Conservation (phyloP, 345 rosid genomes). For the Eucalyptus tenuipes region DNA sequence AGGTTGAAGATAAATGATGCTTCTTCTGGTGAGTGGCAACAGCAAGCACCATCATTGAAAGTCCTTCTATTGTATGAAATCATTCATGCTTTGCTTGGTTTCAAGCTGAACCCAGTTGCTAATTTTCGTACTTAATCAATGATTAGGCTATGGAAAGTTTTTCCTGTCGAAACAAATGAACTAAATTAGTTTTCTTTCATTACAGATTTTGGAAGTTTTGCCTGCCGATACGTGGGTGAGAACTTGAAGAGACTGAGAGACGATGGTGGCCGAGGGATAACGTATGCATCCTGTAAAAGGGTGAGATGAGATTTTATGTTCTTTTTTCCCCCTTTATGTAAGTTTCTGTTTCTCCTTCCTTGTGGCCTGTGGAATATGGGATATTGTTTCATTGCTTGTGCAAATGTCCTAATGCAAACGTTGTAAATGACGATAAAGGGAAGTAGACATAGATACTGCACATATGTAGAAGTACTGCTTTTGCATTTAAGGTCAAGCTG, state of each 20-base stretch:
- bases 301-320: slow-evolving; percentile 9
- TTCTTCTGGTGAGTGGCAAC: slow-evolving; percentile 3
- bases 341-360: neutral
- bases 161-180: neutral
- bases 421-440: neutral
- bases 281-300: slow-evolving; percentile 27
- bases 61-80: neutral
- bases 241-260: slow-evolving; percentile 35
- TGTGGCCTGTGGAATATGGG: neutral
- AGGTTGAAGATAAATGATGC: slow-evolving; percentile 33
- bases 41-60: neutral
- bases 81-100: neutral
- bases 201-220: neutral
- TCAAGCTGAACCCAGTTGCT: neutral
- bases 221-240: slow-evolving; percentile 14
- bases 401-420: neutral
- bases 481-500: neutral
- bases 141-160: neutral
- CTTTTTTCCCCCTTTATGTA: neutral
- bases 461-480: neutral
- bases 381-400: neutral
- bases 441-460: neutral
- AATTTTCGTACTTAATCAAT: neutral
- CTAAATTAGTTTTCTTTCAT: neutral
- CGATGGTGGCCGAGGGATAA: slow-evolving; percentile 35